Percentiles rank a stretch among this genome's conserved stretches.
phyloP scores from a whole-genome alignment of 208 protist species.

The Naegleria fowleri region DNA sequence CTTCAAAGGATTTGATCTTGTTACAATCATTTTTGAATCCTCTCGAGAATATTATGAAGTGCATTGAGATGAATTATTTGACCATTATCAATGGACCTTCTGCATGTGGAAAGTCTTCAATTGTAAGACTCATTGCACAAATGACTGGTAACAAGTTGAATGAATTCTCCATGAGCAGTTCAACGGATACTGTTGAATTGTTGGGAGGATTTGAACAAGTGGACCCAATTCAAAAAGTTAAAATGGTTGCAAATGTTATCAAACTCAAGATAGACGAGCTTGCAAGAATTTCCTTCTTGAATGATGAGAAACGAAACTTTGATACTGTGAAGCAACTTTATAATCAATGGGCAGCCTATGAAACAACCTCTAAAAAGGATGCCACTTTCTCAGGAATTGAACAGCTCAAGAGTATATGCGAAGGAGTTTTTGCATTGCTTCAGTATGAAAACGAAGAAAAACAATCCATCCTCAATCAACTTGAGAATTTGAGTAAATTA shows the following conservation, averaged over 20 bases:
- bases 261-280: conserved; percentile 19
- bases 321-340: not conserved
- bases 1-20: conserved; percentile 27
- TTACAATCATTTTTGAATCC: conserved; percentile 40
- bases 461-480: not conserved
- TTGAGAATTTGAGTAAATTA: not conserved
- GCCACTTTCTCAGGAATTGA: not conserved
- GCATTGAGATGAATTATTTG: conserved; percentile 72
- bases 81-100: conserved; percentile 87
- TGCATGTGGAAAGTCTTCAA: conserved; percentile 89
- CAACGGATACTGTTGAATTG: conserved; percentile 97
- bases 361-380: not conserved
- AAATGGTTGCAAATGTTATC: not conserved
- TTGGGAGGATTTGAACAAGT: conserved; percentile 99
- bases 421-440: not conserved
- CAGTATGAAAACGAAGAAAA: not conserved
- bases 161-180: conserved; percentile 93
- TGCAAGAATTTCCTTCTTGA: not conserved
- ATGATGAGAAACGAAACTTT: not conserved
- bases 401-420: not conserved
- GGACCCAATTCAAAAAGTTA: conserved; percentile 56
- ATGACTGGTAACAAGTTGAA: conserved; percentile 78
- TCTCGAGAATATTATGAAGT: conserved; percentile 43
- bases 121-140: conserved; percentile 81
- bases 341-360: not conserved